These are phyloP conservation scores for Solanum bulbocastanum DNA, from an alignment of 257 asterid genomes.

Conservation along the genomic window DNA sequence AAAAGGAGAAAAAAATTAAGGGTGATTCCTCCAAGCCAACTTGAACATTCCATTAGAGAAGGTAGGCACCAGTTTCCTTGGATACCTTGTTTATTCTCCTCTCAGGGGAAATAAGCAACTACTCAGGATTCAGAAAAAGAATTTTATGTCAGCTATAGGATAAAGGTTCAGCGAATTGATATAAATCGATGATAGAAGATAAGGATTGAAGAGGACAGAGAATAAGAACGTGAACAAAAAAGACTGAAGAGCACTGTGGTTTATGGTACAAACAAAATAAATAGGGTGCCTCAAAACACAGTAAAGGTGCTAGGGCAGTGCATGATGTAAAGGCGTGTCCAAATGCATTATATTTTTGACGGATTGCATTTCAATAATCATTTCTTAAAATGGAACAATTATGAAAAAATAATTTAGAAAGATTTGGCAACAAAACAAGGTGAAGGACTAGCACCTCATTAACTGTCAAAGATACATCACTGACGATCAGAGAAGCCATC, in stretches of 20 bases:
- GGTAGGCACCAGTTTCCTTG: neutral
- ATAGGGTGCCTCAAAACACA: neutral
- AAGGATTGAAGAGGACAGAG: neutral
- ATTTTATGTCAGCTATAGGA: neutral
- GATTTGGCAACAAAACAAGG: neutral
- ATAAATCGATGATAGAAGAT: neutral
- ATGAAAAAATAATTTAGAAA: neutral
- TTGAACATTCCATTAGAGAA: neutral
- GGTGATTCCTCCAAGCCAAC: neutral
- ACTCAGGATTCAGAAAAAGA: neutral
- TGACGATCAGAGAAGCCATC: constrained; percentile 72
- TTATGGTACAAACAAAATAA: neutral
- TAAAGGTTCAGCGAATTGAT: neutral
- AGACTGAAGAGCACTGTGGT: neutral
- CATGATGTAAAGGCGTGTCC: neutral
- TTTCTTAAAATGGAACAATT: neutral
- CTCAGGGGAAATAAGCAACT: neutral
- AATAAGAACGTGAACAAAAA: neutral
- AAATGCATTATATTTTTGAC: neutral
- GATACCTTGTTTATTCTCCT: neutral
- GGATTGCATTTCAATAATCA: neutral
- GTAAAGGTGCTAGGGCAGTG: neutral
- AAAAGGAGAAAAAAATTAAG: neutral
- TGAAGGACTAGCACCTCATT: constrained; percentile 58
- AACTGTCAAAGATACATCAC: constrained; percentile 74